Base-by-base conservation (phyloP, 495 filamentous ascomycete species). In the Xylona heveae region DNA sequence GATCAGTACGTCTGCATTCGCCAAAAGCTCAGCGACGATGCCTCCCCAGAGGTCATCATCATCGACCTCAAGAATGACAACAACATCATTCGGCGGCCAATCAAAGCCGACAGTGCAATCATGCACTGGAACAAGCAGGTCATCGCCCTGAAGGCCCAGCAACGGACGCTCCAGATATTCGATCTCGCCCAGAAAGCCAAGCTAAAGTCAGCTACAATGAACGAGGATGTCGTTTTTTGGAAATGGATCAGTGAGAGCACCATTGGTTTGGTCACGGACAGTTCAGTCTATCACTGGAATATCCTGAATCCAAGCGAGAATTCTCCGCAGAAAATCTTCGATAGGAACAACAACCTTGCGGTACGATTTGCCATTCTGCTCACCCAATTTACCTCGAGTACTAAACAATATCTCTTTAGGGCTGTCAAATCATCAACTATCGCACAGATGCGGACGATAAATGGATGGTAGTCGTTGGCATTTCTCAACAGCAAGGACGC, bases 371-470 rank as follows among this genome's bases (percentile, higher is more conserved):
- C 1, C 18, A 28, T 32, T 28, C 15, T 10, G 3, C 27, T 42
- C 41, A 7, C 41, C 33, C 35, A 19, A 26, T 24, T 28, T 29
- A 35, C 18, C 35, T 7, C 21, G 32, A 25, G 41, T 21, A 21
- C 12, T 46, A 22, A 10, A 24, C 23, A 12, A 13, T 25, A 25
- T 27, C 7, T 31, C 12, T 38, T 21, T 46, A 91, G 78, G 71
- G 69, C 30, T 83, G 80, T 53, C 88, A 99, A 75, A 99, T 99
- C 46, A 99, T 99, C 66, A 99, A 95, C 58, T 99, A 99, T 57
- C 82, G 85, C 32, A 79, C 84, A 31, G 94, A 82, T 54, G 73
- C 74, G 41, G 83, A 95, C 40, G 83, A 79, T 39, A 91, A 91
- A 55, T 99, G 88, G 88, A 91, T 91, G 76, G 82, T 85, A 9